A percentile compares a stretch with the other conserved stretches of the same genome.
phyloP scores from a whole-genome alignment of 805 yeast genomes.

The Dipodascus albidus region DNA sequence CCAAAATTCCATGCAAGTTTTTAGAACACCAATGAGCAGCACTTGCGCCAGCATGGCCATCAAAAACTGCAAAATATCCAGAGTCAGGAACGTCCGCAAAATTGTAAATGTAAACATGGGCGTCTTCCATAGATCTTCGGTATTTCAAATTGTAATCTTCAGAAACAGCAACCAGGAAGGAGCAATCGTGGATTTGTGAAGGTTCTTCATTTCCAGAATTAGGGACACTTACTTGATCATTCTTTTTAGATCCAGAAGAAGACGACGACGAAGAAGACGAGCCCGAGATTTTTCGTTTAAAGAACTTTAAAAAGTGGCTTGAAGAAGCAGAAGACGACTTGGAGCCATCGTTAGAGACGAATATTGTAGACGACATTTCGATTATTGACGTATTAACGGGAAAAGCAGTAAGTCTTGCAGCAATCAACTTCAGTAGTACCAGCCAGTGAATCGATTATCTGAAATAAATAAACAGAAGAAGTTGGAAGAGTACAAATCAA shows the following conservation, averaged over 20 bases:
- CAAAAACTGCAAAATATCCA: constrained; percentile 93
- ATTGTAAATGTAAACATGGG: constrained; percentile 84
- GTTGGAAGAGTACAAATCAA: constrained; percentile 22
- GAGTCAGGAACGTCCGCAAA: constrained; percentile 74
- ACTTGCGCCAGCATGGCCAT: constrained; percentile 93
- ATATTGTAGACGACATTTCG: constrained; percentile 8
- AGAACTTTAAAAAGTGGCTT: not conserved
- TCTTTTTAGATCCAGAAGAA: not conserved
- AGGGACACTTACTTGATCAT: not conserved
- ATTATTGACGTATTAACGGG: constrained; percentile 22
- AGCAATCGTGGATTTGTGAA: constrained; percentile 5
- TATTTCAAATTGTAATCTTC: constrained; percentile 75
- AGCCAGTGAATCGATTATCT: constrained; percentile 16
- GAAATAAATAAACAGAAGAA: constrained; percentile 9
- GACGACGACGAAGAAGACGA: constrained; percentile 2
- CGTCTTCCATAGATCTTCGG: constrained; percentile 90
- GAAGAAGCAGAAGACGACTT: not conserved
- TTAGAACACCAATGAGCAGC: constrained; percentile 94
- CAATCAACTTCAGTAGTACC: constrained; percentile 16
- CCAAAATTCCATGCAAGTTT: constrained; percentile 56
- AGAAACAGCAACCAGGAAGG: constrained; percentile 78
- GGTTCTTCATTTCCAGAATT: not conserved
- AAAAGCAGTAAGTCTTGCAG: constrained; percentile 13
- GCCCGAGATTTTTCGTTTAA: not conserved
- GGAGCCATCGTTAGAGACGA: not conserved